Percentiles rank a stretch among this genome's conserved stretches.
These are phyloP conservation scores for Medicago ruthenica DNA, from an alignment of 306 rosid genomes.

Conservation along the genomic window DNA sequence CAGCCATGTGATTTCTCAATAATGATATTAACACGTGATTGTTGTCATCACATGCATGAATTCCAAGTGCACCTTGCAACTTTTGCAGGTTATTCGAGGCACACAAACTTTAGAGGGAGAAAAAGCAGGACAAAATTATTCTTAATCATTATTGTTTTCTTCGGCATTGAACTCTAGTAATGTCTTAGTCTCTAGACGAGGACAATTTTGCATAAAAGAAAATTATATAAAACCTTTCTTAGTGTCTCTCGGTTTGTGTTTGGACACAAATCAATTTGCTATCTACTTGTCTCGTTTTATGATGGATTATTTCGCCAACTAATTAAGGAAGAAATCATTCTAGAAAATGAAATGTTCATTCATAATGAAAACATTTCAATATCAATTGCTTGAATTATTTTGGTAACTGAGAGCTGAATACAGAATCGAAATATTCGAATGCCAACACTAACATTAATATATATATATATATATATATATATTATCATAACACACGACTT, in stretches of 20 bases:
- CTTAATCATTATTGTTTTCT: slow-evolving; percentile 34
- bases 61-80: slow-evolving; percentile 47
- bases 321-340: background rate
- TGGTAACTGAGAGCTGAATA: background rate
- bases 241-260: background rate
- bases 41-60: slow-evolving; percentile 35
- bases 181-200: slow-evolving; percentile 9
- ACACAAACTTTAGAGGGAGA: slow-evolving; percentile 15
- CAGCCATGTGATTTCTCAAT: slow-evolving; percentile 56
- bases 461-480: no score
- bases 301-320: background rate
- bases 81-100: slow-evolving; percentile 33
- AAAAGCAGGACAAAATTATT: background rate
- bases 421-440: no score
- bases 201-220: slow-evolving; percentile 33
- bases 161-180: slow-evolving; percentile 13
- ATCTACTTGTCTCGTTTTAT: background rate
- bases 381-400: background rate
- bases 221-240: slow-evolving; percentile 12
- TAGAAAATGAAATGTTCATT: no score
- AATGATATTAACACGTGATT: slow-evolving; percentile 51
- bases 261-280: background rate
- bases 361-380: no score
- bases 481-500: no score
- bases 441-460: no score